A percentile compares a stretch with the other conserved stretches of the same genome.
These are phyloP conservation scores for Venturia carpophila DNA, from an alignment of 2,329 filamentous ascomycete species.

Conservation along the genomic window DNA sequence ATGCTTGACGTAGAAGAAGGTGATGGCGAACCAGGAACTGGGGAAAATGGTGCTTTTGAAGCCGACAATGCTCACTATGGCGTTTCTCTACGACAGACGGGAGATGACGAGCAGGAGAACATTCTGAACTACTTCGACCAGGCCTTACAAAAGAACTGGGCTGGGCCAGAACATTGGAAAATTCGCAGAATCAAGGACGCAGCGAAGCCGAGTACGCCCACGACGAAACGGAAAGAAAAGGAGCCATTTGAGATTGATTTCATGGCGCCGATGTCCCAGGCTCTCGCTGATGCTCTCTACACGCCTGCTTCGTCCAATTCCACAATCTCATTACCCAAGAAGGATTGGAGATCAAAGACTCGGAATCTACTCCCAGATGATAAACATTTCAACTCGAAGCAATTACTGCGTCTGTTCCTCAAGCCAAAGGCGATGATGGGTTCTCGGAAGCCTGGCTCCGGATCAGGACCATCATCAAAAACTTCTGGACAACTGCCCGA, in stretches of 20 bases:
- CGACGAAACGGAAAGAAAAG: slow-evolving; percentile 79
- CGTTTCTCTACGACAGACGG: slow-evolving; percentile 66
- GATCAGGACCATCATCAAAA: slow-evolving; percentile 29
- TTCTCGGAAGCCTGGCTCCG: slow-evolving; percentile 46
- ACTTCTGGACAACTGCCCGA: slow-evolving; percentile 49
- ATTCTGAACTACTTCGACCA: slow-evolving; percentile 98
- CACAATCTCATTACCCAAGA: slow-evolving; percentile 78
- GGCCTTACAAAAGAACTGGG: slow-evolving; percentile 94
- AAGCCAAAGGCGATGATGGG: slow-evolving; percentile 87
- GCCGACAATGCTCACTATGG: slow-evolving; percentile 64
- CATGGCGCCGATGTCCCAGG: slow-evolving; percentile 60
- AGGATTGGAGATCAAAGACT: slow-evolving; percentile 91
- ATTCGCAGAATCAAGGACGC: slow-evolving; percentile 82
- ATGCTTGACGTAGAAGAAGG: slow-evolving; percentile 42
- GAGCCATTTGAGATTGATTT: slow-evolving; percentile 96
- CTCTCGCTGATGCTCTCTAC: slow-evolving; percentile 68
- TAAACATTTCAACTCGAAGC: slow-evolving; percentile 94
- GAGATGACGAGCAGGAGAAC: slow-evolving; percentile 73
- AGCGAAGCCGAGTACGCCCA: slow-evolving; percentile 50
- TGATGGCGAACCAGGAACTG: slow-evolving; percentile 34
- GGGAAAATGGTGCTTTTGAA: slow-evolving; percentile 50
- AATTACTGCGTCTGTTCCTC: slow-evolving; percentile 80
- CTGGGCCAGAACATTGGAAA: slow-evolving; percentile 96
- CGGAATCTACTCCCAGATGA: slow-evolving; percentile 92
- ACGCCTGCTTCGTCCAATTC: slow-evolving; percentile 73